These are phyloP conservation scores for Pseudopyricularia javanii DNA, from an alignment of 2,329 filamentous ascomycete genomes.

Conservation along the genomic window DNA sequence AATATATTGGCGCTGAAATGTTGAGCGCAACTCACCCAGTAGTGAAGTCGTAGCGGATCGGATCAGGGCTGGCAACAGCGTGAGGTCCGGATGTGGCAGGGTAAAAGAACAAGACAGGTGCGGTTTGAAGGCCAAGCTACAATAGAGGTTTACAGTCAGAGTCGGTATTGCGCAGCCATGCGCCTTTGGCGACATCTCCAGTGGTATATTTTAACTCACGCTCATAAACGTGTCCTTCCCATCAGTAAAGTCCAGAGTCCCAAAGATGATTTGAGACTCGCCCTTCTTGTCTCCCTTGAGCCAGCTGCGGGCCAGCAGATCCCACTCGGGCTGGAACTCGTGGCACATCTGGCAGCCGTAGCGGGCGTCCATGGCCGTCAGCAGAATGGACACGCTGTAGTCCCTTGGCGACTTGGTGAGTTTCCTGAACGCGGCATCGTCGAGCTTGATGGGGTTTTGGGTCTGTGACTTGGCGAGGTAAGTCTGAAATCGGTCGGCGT, in stretches of 20 bases:
- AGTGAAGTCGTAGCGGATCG: conserved; percentile 75
- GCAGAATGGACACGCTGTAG: conserved; percentile 68
- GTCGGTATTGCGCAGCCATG: conserved; percentile 5
- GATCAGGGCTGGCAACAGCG: conserved; percentile 56
- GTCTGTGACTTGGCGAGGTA: conserved; percentile 58
- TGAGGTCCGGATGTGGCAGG: conserved; percentile 72
- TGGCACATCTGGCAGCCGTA: conserved; percentile 79
- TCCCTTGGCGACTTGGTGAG: conserved; percentile 70
- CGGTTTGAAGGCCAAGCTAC: conserved; percentile 86
- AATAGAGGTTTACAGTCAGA: conserved; percentile 4
- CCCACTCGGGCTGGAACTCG: conserved; percentile 92
- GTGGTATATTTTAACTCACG: conserved; percentile 34
- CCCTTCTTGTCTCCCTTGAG: conserved; percentile 66
- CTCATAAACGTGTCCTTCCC: conserved; percentile 79
- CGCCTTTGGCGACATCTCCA: neutral
- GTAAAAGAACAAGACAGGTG: conserved; percentile 80
- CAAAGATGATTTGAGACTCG: conserved; percentile 64
- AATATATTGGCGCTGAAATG: neutral
- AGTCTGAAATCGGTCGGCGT: conserved; percentile 51
- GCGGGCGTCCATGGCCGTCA: conserved; percentile 74
- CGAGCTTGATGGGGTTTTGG: conserved; percentile 61
- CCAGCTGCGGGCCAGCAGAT: conserved; percentile 78
- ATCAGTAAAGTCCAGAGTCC: conserved; percentile 76
- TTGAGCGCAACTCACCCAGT: conserved; percentile 47
- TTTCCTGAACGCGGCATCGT: conserved; percentile 62